Evolutionary conservation across 352 stramenopile genomes (phyloP).

Genomic region (Globisporangium solare): DNA sequence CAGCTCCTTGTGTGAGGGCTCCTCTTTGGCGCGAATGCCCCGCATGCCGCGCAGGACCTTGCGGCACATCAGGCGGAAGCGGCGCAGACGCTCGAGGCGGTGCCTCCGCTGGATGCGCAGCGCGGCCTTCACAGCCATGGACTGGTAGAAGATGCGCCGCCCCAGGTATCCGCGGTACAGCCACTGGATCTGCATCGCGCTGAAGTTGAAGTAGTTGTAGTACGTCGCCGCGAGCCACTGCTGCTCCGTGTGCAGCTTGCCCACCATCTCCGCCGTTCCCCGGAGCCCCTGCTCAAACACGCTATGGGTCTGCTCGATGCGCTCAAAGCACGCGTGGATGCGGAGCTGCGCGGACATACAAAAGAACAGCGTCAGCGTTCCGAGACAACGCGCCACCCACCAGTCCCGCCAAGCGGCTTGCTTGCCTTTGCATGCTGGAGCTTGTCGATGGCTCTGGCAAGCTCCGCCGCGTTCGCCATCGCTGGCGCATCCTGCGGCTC

Average conservation of each 20-base stretch:
- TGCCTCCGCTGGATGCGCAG: constrained; percentile 40
- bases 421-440: constrained; percentile 17
- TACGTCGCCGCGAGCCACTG: constrained; percentile 16
- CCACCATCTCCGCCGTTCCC: constrained; percentile 21
- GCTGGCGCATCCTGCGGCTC: constrained; percentile 22
- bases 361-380: not conserved
- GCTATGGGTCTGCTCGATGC: constrained; percentile 31
- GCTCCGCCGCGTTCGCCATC: constrained; percentile 14
- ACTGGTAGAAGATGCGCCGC: constrained; percentile 35
- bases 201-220: constrained; percentile 28
- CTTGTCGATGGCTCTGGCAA: constrained; percentile 25
- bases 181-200: constrained; percentile 73
- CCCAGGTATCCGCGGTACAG: constrained; percentile 82
- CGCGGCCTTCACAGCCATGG: constrained; percentile 29
- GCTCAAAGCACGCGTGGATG: constrained; percentile 15
- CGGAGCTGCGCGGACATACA: constrained; percentile 8
- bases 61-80: constrained; percentile 34
- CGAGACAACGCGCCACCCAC: not conserved
- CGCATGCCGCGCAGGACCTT: constrained; percentile 54
- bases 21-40: constrained; percentile 27
- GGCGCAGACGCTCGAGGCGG: constrained; percentile 22
- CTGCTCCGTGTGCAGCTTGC: constrained; percentile 23
- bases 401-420: not conserved
- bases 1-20: constrained; percentile 48
- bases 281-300: constrained; percentile 26